Evolutionary conservation across 192 early-diverging fungal species (phyloP), one percentile per base, ranked within the genome.

Genomic region (Entophlyctis luteolus): DNA sequence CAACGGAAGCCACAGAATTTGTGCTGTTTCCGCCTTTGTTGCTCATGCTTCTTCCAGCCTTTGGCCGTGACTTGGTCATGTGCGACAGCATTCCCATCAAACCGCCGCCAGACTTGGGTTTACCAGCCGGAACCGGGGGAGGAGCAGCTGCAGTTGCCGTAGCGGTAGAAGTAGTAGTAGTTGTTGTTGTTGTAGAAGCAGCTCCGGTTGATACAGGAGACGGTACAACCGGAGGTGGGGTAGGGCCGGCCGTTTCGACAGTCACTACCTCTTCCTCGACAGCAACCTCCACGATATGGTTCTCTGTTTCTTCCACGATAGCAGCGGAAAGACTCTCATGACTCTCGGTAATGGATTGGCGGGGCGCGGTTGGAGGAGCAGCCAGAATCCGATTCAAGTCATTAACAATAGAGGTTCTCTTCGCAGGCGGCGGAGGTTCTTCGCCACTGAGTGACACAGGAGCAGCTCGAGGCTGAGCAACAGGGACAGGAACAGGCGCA

Each of bases 1-100:
- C 0, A 22, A 16, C 32, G n/a, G 10, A 47, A 16, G 59, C 48
- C 23, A 22, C 5, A 59, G 65, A 4, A n/a, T n/a, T n/a, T n/a
- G n/a, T n/a, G n/a, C n/a, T n/a, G n/a, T n/a, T n/a, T n/a, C n/a
- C n/a, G n/a, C 55, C 69, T 0, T 66, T 62, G n/a, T 66, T 68
- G 25, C 27, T 16, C n/a, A 45, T 60, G 34, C 48, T 68, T 42
- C 74, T 60, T 27, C 28, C 65, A 38, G 62, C 68, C 59, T 81
- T 81, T 29, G 80, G 80, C 2, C 80, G 54, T 22, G 65, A 57
- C 48, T 81, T 81, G 23, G 80, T 81, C 27, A 81, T 32, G 45
- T 63, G 60, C 50, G 66, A 73, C n/a, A 81, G 67, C 74, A 81
- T 79, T 32, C 67, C 65, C 37, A 69, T 67, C 22, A 81, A 58